Base-by-base conservation (phyloP, 2,329 filamentous ascomycete genomes). In the Hortaea werneckii region DNA sequence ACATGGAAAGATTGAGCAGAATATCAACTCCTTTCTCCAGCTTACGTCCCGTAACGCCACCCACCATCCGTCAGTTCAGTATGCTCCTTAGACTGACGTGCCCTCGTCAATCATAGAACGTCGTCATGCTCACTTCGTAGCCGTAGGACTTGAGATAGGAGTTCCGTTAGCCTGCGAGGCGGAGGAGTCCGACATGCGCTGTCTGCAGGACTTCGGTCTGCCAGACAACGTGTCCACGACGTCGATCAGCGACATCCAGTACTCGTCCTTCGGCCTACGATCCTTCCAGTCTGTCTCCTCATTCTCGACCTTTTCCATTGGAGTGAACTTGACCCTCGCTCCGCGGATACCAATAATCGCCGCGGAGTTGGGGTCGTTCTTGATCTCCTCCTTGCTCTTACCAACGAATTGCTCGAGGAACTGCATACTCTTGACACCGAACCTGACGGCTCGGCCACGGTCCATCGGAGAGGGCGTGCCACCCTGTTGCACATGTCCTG, bases 401-500 rank as follows among this genome's bases (percentile, higher is more conserved):
- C 79, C 80, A 5, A 80, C 80, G 59, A 82, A 95, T 20, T 69
- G 67, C 68, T 98, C 92, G 4, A 98, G 73, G 62, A 95, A 88
- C 71, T 95, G 82, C 62, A 96, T 85, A 64, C 87, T 94, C 70
- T 89, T 90, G 67, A 96, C 92, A 7, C 89, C 87, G 60, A 98
- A 82, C 42, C 92, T 79, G 26, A 95, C 85, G 1, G 92, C 90
- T 40, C 92, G 82, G 58, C 90, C 89, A 45, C 92, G 84, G 68
- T 98, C 92, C 89, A 98, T 96, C 5, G 92, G 82, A 2, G 87
- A 94, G 0, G 92, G 92, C 38, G 86, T 87, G 47, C 87, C 88
- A 56, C 89, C 89, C 70, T 95, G 90, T 67, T 95, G 89, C 54
- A 94, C 89, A 69, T 95, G 89, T 10, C 89, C 89, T 0, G 89